phyloP scores from a whole-genome alignment of 306 rosid species.

The Cicer bijugum region DNA sequence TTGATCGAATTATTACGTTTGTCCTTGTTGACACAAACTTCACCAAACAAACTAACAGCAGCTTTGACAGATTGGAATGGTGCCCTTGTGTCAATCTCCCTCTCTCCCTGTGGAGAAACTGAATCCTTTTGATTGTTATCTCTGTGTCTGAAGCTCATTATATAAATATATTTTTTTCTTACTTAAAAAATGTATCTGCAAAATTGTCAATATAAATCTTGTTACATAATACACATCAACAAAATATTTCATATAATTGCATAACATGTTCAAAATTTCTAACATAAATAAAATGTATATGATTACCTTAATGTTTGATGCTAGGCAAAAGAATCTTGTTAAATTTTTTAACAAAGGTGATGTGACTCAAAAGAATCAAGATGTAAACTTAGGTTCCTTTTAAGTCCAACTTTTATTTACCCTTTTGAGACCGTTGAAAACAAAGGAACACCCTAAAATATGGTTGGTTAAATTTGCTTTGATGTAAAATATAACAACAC shows the following conservation, averaged over 20 bases:
- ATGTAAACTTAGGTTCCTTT: constrained; percentile 45
- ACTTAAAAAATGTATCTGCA: constrained; percentile 33
- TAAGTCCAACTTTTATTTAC: constrained; percentile 42
- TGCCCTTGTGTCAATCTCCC: constrained; percentile 92
- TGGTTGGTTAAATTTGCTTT: constrained; percentile 44
- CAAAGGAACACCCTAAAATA: constrained; percentile 48
- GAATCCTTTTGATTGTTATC: constrained; percentile 42
- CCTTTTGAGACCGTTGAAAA: constrained; percentile 34
- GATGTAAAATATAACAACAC: constrained; percentile 17
- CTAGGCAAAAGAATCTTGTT: constrained; percentile 27
- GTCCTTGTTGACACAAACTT: constrained; percentile 64
- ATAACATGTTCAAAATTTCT: not conserved
- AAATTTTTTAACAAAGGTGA: not conserved
- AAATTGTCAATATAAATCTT: constrained; percentile 3
- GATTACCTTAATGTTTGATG: constrained; percentile 40
- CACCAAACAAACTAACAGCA: constrained; percentile 86
- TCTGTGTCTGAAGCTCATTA: constrained; percentile 52
- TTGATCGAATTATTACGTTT: constrained; percentile 44
- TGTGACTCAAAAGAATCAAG: constrained; percentile 49
- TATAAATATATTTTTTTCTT: constrained; percentile 33
- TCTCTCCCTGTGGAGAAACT: constrained; percentile 62
- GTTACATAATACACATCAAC: too few species aligned
- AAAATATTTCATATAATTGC: too few species aligned
- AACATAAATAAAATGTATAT: not conserved
- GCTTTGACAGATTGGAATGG: constrained; percentile 99